Evolutionary conservation across 805 yeast genomes (phyloP), one percentile per base, ranked within the genome.

Genomic region (Metschnikowia drakensbergensis): DNA sequence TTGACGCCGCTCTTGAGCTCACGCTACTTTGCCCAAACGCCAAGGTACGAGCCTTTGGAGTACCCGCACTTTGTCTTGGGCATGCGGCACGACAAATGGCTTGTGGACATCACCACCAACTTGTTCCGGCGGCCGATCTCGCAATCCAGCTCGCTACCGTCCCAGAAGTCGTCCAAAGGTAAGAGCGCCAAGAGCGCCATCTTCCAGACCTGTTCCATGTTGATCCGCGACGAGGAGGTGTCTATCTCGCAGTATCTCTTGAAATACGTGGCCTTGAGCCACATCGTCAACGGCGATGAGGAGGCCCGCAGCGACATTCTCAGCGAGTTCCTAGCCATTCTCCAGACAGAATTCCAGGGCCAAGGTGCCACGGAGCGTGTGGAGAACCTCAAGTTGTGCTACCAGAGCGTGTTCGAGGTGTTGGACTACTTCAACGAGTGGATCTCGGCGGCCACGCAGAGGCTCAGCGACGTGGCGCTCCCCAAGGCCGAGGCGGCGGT

Each of bases 381-480:
- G 4, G 92, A 85, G 51, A 79, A 77, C 50, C 61, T 86, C 50
- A 81, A 80, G 55, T 67, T 79, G 38, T 84, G 89, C 54, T 87
- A 81, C 58, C 86, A 86, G 50, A 73, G 89, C 0, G 77, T 90
- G 0, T 89, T 94, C 58, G 81, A 82, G 36, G 81, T 91, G 3
- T 67, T 91, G 27, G 98, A 94, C 59, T 89, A 90, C 59, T 80
- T 90, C 53, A 80, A 83, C 49, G 88, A 86, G 56, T 90, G 97
- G 96, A 60, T 63, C n/a, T 68, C 76, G 1, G 59, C 67, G 7
- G 70, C 74, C 2, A 65, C 70, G 0, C 69, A 70, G 37, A 55
- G 57, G 42, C 45, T 66, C 28, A 61, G 67, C 38, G 66, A 64
- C n/a, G 45, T 54, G 22, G 43, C 48, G 10, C 37, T 63, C 17